Evolutionary conservation across 176 grass and related monocot genomes (phyloP).

Genomic region (Zizania latifolia): DNA sequence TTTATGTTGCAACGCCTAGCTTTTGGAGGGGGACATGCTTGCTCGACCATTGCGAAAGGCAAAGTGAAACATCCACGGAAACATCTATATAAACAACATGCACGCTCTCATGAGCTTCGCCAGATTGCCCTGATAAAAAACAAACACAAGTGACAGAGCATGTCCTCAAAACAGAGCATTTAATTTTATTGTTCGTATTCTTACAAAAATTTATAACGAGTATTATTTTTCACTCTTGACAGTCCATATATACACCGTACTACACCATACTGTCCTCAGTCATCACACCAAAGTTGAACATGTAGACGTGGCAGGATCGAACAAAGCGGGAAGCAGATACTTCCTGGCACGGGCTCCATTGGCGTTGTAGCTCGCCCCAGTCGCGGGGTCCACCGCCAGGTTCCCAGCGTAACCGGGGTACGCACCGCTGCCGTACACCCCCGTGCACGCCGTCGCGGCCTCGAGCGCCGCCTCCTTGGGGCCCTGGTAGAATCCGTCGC

Average conservation of each 20-base stretch:
- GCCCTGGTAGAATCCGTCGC: constrained; percentile 70
- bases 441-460: constrained; percentile 65
- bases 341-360: constrained; percentile 61
- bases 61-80: too few relatives aligned
- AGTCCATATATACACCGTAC: background rate
- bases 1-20: too few relatives aligned
- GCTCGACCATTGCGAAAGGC: too few relatives aligned
- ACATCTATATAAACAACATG: too few relatives aligned
- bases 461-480: constrained; percentile 57
- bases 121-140: too few relatives aligned
- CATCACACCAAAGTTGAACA: constrained; percentile 63
- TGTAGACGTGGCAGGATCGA: constrained; percentile 49
- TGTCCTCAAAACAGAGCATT: too few relatives aligned
- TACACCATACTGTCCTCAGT: background rate
- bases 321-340: constrained; percentile 66
- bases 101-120: too few relatives aligned
- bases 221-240: too few relatives aligned
- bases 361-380: constrained; percentile 72
- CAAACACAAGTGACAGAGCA: too few relatives aligned
- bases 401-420: constrained; percentile 72
- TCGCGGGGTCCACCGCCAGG: constrained; percentile 42
- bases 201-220: too few relatives aligned
- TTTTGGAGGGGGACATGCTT: too few relatives aligned
- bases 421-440: constrained; percentile 57
- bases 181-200: too few relatives aligned